phyloP scores from a whole-genome alignment of 306 rosid species.

The Dryas alaskensis region DNA sequence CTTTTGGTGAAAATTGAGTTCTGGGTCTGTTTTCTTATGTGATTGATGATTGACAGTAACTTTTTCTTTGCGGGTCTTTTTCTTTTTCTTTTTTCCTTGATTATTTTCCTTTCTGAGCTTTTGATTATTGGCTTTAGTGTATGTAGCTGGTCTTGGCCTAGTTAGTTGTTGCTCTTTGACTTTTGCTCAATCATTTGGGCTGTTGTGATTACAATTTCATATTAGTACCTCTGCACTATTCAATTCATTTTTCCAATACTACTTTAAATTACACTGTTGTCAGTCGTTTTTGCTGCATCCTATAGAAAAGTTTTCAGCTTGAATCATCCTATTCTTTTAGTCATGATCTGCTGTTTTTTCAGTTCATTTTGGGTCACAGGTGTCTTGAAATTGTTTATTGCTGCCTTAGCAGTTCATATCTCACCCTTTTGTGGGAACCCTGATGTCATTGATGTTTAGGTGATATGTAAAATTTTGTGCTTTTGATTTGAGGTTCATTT shows the following conservation, averaged over 20 bases:
- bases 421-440: neutral
- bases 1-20: conserved; percentile 12
- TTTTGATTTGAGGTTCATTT: neutral
- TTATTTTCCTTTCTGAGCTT: neutral
- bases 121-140: too few species aligned
- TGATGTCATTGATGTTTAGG: neutral
- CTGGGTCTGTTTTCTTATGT: conserved; percentile 7
- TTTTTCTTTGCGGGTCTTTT: neutral
- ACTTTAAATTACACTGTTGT: neutral
- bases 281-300: neutral
- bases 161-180: neutral
- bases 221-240: neutral
- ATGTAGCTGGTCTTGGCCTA: too few species aligned
- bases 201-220: neutral
- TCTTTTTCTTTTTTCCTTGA: neutral
- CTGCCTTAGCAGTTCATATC: conserved; percentile 3
- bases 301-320: neutral
- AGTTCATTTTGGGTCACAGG: neutral
- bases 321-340: neutral
- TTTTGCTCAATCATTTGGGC: neutral
- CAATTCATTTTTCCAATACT: neutral
- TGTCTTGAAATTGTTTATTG: neutral
- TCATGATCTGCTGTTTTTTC: neutral
- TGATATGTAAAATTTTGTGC: neutral
- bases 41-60: neutral